These are phyloP conservation scores for Zostera marina DNA, from an alignment of 116 monocot species.

Conservation along the genomic window DNA sequence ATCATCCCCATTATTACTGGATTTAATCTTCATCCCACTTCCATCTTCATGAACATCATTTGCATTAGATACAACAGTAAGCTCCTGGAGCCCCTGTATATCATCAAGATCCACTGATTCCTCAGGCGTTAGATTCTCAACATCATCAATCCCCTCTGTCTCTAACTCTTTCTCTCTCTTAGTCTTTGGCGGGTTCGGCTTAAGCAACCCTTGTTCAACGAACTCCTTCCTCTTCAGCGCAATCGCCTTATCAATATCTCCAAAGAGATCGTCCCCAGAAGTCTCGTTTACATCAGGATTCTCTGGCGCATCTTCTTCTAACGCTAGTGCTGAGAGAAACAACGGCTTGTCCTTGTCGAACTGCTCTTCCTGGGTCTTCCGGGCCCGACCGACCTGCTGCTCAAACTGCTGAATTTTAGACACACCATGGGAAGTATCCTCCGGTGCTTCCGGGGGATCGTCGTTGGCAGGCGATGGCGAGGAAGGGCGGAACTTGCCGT, in stretches of 20 bases:
- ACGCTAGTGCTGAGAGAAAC: conserved; percentile 44
- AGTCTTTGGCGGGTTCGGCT: conserved; percentile 18
- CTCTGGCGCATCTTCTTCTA: conserved; percentile 19
- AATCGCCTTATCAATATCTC: conserved; percentile 66
- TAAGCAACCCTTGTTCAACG: conserved; percentile 38
- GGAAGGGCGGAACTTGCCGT: conserved; percentile 26
- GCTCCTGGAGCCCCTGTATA: conserved; percentile 51
- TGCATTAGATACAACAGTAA: conserved; percentile 20
- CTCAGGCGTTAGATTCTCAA: conserved; percentile 29
- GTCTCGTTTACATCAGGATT: neutral
- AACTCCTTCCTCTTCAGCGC: conserved; percentile 64
- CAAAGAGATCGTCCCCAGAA: conserved; percentile 52
- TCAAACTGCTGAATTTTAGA: conserved; percentile 48
- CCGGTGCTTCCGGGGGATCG: conserved; percentile 80
- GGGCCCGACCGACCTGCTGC: conserved; percentile 58
- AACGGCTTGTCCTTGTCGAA: conserved; percentile 48
- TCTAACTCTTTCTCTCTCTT: conserved; percentile 7
- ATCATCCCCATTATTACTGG: neutral
- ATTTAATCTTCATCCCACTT: conserved; percentile 2
- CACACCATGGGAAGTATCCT: conserved; percentile 86
- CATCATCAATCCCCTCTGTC: conserved; percentile 18
- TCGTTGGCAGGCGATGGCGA: conserved; percentile 38
- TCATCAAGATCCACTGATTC: conserved; percentile 75
- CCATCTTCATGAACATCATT: conserved; percentile 10
- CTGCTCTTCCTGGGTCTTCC: conserved; percentile 41